Evolutionary conservation across 352 stramenopile genomes (phyloP), one percentile per base, ranked within the genome.

Genomic region (Pythium phragmiticola): DNA sequence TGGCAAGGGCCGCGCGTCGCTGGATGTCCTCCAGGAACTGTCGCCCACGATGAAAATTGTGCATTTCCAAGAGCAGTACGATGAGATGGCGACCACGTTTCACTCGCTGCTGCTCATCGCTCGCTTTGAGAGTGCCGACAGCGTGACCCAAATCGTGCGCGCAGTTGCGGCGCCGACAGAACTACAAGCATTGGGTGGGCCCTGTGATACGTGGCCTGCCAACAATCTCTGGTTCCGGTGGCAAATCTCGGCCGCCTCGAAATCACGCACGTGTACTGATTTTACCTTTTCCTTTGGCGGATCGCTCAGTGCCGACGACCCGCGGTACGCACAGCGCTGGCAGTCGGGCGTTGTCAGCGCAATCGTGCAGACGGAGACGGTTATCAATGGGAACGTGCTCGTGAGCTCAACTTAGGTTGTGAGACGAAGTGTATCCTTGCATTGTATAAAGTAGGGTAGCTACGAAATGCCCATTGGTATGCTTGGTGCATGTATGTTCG

Each of bases 181-280:
- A 2, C 45, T 13, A 1, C 7, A 33, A 1, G n/a, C 45, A 2
- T 30, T 51, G 8, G 45, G n/a, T 16, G n/a, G 45, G 14, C 45
- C 23, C 7, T 51, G 45, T 34, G 45, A 26, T 6, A 59, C 17
- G n/a, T 46, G 26, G 26, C 2, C 26, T 30, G 2, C 26, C 26
- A 30, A 30, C 26, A 30, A 37, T 21, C 30, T 49, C 21, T 59
- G 52, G 21, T 34, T 46, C 16, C 33, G 30, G 36, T 59, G 52
- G 52, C n/a, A 48, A 14, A 19, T 49, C 4, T 16, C 30, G 0
- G 52, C 49, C 17, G 6, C 2, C 52, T 11, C 52, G 7, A 47
- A 37, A 21, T 13, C 7, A 1, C 17, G 3, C 17, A 16, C 52
- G 3, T 59, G 28, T 8, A 33, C 21, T 7, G 52, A 59, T 13